Percentiles rank a stretch among this genome's conserved stretches.
phyloP scores from a whole-genome alignment of 495 filamentous ascomycete species.

The Xylaria castorea region DNA sequence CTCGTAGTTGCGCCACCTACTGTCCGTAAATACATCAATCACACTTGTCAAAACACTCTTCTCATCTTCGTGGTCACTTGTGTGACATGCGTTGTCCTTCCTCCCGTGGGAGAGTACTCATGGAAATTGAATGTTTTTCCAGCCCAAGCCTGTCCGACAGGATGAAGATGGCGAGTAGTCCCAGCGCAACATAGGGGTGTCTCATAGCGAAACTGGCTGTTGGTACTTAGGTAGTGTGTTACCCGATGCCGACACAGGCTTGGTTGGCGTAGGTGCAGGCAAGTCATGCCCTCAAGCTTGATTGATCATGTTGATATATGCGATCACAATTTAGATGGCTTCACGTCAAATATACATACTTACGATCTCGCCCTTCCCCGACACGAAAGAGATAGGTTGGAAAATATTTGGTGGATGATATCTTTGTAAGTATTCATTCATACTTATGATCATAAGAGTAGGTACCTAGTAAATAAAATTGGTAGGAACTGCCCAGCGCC shows the following conservation, averaged over 20 bases:
- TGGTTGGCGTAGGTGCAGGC: no score
- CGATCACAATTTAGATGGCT: neutral
- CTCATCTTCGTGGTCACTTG: neutral
- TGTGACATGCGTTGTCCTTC: conserved; percentile 1
- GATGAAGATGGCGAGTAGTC: neutral
- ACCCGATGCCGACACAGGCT: neutral
- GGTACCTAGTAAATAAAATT: no score
- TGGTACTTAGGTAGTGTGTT: neutral
- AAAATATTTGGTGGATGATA: neutral
- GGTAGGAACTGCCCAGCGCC: neutral
- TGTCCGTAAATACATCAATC: conserved; percentile 27
- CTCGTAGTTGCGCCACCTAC: conserved; percentile 23
- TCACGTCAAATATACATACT: neutral
- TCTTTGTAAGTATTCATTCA: neutral
- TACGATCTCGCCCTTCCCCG: neutral
- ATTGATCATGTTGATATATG: neutral
- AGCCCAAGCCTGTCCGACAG: neutral
- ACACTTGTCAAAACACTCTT: conserved; percentile 17
- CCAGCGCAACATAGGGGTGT: neutral
- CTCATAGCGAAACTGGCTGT: neutral
- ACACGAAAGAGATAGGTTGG: neutral
- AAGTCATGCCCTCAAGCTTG: neutral
- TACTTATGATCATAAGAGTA: neutral
- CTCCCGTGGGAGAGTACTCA: neutral
- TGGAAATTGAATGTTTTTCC: neutral